Evolutionary conservation across 441 rosid genomes (phyloP).

Genomic region (Mallotus repandus): DNA sequence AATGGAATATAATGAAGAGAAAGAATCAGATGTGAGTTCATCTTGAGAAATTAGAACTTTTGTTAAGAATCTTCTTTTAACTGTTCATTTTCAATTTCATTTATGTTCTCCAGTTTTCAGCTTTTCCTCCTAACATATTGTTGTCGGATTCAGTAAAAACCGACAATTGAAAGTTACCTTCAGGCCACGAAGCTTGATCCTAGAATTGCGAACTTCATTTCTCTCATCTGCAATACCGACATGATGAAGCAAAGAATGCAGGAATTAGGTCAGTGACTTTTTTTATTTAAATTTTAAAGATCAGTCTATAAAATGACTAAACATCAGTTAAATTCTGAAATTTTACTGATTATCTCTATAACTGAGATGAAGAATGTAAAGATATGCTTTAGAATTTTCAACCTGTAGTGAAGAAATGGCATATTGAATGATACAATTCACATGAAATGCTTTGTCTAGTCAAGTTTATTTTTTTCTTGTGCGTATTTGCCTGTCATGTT

Average conservation of each 20-base stretch:
- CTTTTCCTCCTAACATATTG: not conserved
- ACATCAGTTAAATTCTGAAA: no score
- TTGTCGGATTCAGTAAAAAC: conserved; percentile 40
- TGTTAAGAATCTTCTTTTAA: not conserved
- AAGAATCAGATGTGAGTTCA: conserved; percentile 38
- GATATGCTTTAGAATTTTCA: no score
- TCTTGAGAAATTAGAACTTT: not conserved
- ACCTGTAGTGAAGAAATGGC: no score
- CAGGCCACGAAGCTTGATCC: conserved; percentile 59
- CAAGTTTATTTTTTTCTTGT: no score
- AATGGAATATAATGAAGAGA: conserved; percentile 64
- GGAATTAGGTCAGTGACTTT: conserved; percentile 62
- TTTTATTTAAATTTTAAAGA: not conserved
- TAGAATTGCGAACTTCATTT: conserved; percentile 59
- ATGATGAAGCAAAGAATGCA: conserved; percentile 88
- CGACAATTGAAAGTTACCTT: conserved; percentile 42
- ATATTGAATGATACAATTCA: no score
- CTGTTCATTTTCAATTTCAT: not conserved
- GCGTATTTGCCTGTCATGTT: not conserved
- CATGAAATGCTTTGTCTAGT: no score
- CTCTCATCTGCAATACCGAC: conserved; percentile 71
- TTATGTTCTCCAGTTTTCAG: not conserved
- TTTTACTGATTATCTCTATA: no score
- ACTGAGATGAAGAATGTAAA: no score
- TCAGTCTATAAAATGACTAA: no score